Base-by-base conservation (phyloP, 2,329 filamentous ascomycete genomes). In the Zymoseptoria pseudotritici region DNA sequence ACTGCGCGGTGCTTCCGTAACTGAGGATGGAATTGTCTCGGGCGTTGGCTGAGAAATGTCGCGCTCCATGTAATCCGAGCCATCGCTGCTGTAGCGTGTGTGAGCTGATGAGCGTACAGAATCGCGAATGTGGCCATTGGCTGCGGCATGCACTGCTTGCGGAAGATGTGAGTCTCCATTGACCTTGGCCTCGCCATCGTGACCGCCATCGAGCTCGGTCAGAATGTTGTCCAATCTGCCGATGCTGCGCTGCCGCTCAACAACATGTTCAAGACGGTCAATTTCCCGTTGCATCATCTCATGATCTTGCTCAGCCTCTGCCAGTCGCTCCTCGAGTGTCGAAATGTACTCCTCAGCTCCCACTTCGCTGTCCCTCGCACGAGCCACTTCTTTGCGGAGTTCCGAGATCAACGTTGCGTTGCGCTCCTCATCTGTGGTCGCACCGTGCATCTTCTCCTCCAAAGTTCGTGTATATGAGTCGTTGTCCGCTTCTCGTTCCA, bases 271-370 rank as follows among this genome's bases (percentile, higher is more conserved):
- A 11, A 99, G 81, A 36, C 93, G 86, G 70, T 97, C 90, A 64
- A 99, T 90, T 71, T 99, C 94, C 42, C 93, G 90, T 73, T 96
- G 91, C 93, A 99, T 97, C 62, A 97, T 79, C 73, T 97, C 94
- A 65, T 90, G 86, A 72, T 99, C 94, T 74, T 97, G 93, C 70
- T 99, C 94, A 2, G 93, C 88, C 75, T 99, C 94, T 0, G 94
- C 94, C 8, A 99, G 83, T 21, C 93, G 88, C 76, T 97, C 94
- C 73, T 99, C 94, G 10, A 99, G 79, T 0, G 92, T 97, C 0
- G 93, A 96, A 57, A 99, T 97, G 74, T 99, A 99, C 66, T 97
- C 94, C 73, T 99, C 94, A 66, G 87, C 91, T 49, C 88, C 88
- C 3, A 87, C 84, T 77, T 99, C 94, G 67, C 91, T 97, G 69